Conservation (phyloP, 345 rosid genomes). For the Citrus sp. region DNA sequence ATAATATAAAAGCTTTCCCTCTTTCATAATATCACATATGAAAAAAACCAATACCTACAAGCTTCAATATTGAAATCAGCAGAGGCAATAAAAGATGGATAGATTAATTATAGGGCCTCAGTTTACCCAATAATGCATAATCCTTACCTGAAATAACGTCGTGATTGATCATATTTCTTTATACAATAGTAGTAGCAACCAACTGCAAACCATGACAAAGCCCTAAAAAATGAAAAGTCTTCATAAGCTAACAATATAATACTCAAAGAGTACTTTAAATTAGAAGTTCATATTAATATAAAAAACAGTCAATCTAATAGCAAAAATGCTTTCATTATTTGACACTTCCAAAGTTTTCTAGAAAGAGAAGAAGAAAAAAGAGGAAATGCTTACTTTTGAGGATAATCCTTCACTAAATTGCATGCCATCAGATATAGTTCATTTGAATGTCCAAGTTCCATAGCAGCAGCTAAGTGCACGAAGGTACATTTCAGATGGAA, state of each 20-base stretch:
- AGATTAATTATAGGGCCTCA: slow-evolving; percentile 6
- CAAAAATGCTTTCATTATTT: background rate
- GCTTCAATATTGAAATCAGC: background rate
- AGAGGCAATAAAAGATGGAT: background rate
- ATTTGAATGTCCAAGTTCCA: slow-evolving; percentile 96
- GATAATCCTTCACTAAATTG: slow-evolving; percentile 93
- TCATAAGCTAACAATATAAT: background rate
- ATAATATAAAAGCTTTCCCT: background rate
- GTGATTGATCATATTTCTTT: slow-evolving; percentile 86
- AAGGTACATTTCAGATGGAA: slow-evolving; percentile 85
- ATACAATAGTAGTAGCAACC: slow-evolving; percentile 78
- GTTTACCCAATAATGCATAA: slow-evolving; percentile 3
- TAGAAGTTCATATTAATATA: background rate
- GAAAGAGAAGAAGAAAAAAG: background rate
- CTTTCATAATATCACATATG: background rate
- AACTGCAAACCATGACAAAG: slow-evolving; percentile 92
- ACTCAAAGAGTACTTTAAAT: background rate
- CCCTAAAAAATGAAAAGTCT: slow-evolving; percentile 45
- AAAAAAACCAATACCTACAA: background rate
- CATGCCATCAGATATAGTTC: slow-evolving; percentile 96
- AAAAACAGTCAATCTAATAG: background rate
- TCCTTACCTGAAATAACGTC: slow-evolving; percentile 80
- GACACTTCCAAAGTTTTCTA: background rate
- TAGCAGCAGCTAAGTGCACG: slow-evolving; percentile 89
- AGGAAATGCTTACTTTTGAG: slow-evolving; percentile 70